These are phyloP conservation scores for Sphagnum contortum DNA, from an alignment of 225 moss, liverwort and hornwort species.

Conservation along the genomic window DNA sequence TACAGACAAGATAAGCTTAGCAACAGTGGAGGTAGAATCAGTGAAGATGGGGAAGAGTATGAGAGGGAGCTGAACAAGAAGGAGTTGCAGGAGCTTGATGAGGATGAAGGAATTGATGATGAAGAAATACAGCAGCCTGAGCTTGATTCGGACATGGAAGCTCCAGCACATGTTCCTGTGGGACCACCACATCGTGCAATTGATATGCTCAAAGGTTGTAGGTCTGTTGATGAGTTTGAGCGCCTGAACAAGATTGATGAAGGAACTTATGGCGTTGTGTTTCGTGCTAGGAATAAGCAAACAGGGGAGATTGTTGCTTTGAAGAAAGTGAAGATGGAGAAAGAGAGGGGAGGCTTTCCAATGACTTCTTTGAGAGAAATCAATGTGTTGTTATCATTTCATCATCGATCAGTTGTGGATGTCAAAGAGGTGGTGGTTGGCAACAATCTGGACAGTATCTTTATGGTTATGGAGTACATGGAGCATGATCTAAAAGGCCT, in stretches of 20 bases:
- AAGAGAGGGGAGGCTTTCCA: constrained; percentile 81
- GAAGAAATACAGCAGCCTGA: constrained; percentile 72
- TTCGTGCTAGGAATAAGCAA: constrained; percentile 80
- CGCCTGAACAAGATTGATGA: constrained; percentile 85
- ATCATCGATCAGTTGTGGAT: constrained; percentile 87
- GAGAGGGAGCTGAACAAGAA: constrained; percentile 91
- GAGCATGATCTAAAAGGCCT: constrained; percentile 97
- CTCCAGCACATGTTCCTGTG: constrained; percentile 14
- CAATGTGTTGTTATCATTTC: constrained; percentile 87
- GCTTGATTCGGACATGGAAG: constrained; percentile 69
- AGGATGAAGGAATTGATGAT: constrained; percentile 66
- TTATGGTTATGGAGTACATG: constrained; percentile 99
- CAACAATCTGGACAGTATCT: constrained; percentile 81
- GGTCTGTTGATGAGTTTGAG: constrained; percentile 96
- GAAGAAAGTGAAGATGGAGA: constrained; percentile 99
- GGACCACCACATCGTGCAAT: constrained; percentile 64
- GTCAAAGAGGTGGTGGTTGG: constrained; percentile 99
- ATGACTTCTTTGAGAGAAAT: constrained; percentile 89
- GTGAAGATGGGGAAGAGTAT: constrained; percentile 85
- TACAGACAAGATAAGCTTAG: constrained; percentile 67
- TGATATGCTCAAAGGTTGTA: constrained; percentile 96
- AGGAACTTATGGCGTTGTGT: constrained; percentile 96
- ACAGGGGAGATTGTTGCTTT: constrained; percentile 91
- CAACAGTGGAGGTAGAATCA: constrained; percentile 27
- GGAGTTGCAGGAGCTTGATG: constrained; percentile 87